Evolutionary conservation across 1,139 yeast species (phyloP), one percentile per base, ranked within the genome.

Genomic region (Geotrichum fermentans): DNA sequence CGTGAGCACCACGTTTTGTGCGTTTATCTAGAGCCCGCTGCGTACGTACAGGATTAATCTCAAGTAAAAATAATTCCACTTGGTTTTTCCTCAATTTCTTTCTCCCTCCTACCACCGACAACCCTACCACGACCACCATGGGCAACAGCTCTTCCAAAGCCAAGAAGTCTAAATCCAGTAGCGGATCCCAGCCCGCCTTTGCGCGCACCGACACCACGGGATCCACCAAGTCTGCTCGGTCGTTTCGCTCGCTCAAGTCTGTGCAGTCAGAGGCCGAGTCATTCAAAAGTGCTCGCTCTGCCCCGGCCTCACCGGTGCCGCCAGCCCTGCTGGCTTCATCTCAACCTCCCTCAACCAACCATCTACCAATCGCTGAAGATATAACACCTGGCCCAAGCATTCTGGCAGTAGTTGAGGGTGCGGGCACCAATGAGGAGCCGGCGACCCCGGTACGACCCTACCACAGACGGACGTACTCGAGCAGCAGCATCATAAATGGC

Each of bases 151-250:
- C 55, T 49, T 64, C 67, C 29, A 62, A 61, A 47, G 42, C 45
- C 14, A 50, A 70, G 59, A 46, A 43, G 41, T 33, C 60, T 33
- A 51, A 56, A 22, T 66, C 61, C 40, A 60, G 56, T n/a, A 50
- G 61, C 40, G 65, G 63, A 49, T 59, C 64, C 37, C 64, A 62
- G 33, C 51, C 51, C 1, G 47, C 35, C 3, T 70, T 71, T 56
- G 59, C 68, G 22, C 63, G 74, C 40, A 58, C 68, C 17, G 75
- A 71, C 53, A 71, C 75, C 6, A 72, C 68, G 52, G 69, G 69
- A 29, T 68, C 73, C 28, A 58, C 71, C 11, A 59, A 65, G 49
- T 66, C 71, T 5, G 52, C 56, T 24, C 58, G 66, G 44, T 66
- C 71, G 17, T 58, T 63, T 40, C 58, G 69, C 28, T 65, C 71